Evolutionary conservation across 139 green algal species (phyloP), one percentile per base, ranked within the genome.

Genomic region (Ettlia oleoabundans): DNA sequence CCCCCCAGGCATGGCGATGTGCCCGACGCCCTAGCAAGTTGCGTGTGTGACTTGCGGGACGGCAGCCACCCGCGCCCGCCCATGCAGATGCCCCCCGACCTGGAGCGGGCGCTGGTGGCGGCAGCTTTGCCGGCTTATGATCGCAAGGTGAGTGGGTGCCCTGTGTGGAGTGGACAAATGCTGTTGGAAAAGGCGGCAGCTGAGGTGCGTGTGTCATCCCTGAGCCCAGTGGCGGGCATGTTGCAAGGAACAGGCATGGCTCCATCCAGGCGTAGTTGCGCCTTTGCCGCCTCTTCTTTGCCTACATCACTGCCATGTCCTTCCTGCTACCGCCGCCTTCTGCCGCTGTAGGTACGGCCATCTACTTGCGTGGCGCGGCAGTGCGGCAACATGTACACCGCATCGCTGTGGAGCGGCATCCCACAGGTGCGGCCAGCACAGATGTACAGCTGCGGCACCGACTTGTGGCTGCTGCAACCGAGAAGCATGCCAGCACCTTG

Each of bases 301-400:
- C n/a, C n/a, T 30, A 41, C n/a, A 28, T 21, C 35, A 13, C 37
- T 30, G 28, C 33, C 65, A 13, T 6, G 1, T 9, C 5, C 66
- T 38, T 1, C 26, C 40, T 3, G 19, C 38, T n/a, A n/a, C 40
- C 8, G 3, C 40, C n/a, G 40, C 28, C 13, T 3, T 21, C 24
- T 30, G 13, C 32, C 28, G 18, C 53, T 37, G 38, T 88, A 91
- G 86, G 90, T 97, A 58, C 55, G 69, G 18, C 87, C 91, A 32
- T 76, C 67, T 35, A 84, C 82, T 1, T 68, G 84, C 30, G 58
- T 93, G 55, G 66, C 77, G n/a, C 72, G 78, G 37, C 74, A 86
- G 32, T 85, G 76, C 52, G 94, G 94, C 84, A 98, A 98, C 86
- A 91, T 93, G 78, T 98, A 97, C 90, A 91, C 91, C 1, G 87